These are phyloP conservation scores for Pythium pyrilobum DNA, from an alignment of 352 stramenopile species.

Conservation along the genomic window DNA sequence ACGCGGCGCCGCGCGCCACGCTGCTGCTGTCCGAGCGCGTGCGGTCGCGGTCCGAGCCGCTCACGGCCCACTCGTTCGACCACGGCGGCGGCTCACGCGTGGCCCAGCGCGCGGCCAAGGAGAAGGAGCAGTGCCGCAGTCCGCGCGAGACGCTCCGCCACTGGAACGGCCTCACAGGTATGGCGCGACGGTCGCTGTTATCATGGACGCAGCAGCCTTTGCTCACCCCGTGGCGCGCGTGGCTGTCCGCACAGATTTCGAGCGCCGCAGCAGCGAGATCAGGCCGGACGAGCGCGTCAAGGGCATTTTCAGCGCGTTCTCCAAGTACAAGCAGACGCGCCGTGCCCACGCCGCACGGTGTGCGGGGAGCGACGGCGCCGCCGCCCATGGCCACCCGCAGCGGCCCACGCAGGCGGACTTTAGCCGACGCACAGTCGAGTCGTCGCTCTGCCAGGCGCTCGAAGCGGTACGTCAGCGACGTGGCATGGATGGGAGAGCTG, in stretches of 20 bases:
- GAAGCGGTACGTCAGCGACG: too few relatives aligned
- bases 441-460: slow-evolving; percentile 11
- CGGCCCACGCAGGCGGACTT: background rate
- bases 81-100: background rate
- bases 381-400: background rate
- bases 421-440: slow-evolving; percentile 14
- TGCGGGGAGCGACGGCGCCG: background rate
- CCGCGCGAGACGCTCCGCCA: slow-evolving; percentile 42
- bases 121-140: slow-evolving; percentile 36
- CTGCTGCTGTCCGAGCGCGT: background rate
- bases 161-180: slow-evolving; percentile 59
- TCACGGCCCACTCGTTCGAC: slow-evolving; percentile 6
- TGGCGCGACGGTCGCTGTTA: background rate
- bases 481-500: too few relatives aligned
- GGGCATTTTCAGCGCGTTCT: slow-evolving; percentile 10
- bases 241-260: slow-evolving; percentile 1
- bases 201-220: background rate
- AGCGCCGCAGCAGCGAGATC: slow-evolving; percentile 31
- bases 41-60: slow-evolving; percentile 17
- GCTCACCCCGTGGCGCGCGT: background rate
- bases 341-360: background rate
- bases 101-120: slow-evolving; percentile 4
- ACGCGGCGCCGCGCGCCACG: background rate
- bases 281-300: slow-evolving; percentile 14
- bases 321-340: slow-evolving; percentile 16